A percentile compares a stretch with the other conserved stretches of the same genome.
Evolutionary conservation across 2,329 filamentous ascomycete genomes (phyloP).

Genomic region (Neofusicoccum parvum): DNA sequence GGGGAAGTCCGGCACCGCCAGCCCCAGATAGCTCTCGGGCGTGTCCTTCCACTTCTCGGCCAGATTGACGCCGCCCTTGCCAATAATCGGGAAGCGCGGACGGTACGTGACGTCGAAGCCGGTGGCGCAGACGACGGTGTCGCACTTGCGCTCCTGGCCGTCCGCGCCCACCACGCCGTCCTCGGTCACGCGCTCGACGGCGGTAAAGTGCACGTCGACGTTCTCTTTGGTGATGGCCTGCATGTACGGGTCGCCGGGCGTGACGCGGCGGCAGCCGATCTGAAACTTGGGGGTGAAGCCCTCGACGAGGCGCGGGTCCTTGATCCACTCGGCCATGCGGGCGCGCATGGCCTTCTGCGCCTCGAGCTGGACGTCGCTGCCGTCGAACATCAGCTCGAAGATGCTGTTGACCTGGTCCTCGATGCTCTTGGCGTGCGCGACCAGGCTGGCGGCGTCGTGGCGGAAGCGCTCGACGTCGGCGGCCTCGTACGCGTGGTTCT

Average conservation of each 20-base stretch:
- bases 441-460: conserved; percentile 43
- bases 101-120: conserved; percentile 49
- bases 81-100: conserved; percentile 48
- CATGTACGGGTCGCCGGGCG: conserved; percentile 56
- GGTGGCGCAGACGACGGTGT: conserved; percentile 50
- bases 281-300: conserved; percentile 52
- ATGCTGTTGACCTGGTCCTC: conserved; percentile 39
- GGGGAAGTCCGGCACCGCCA: conserved; percentile 46
- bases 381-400: conserved; percentile 40
- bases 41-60: conserved; percentile 43
- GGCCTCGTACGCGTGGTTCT: conserved; percentile 48
- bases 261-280: conserved; percentile 50
- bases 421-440: conserved; percentile 49
- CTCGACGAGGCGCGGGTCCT: conserved; percentile 52
- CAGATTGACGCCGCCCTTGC: conserved; percentile 43
- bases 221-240: conserved; percentile 53
- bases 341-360: conserved; percentile 42
- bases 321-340: conserved; percentile 55
- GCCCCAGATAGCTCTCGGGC: conserved; percentile 45
- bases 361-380: conserved; percentile 43
- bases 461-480: conserved; percentile 48
- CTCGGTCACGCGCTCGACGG: conserved; percentile 48
- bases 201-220: conserved; percentile 54
- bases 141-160: conserved; percentile 44
- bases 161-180: conserved; percentile 49